Evolutionary conservation across 768 basidiomycete species (phyloP).

Genomic region (Mycena crocata): DNA sequence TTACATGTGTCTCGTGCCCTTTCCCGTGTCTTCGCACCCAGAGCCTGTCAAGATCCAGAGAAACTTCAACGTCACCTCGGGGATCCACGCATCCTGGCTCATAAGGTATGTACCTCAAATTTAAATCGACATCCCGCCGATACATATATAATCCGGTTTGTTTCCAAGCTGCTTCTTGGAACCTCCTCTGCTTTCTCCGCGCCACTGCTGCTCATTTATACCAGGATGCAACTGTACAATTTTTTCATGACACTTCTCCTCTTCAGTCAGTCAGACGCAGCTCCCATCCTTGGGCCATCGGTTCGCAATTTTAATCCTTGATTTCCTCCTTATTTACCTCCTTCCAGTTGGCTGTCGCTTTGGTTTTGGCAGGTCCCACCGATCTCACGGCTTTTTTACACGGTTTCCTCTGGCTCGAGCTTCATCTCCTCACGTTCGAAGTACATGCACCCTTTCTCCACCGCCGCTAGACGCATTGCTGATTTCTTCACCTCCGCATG

Average conservation of each 20-base stretch:
- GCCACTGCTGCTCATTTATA: too few relatives aligned
- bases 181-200: background rate
- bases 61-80: too few relatives aligned
- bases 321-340: background rate
- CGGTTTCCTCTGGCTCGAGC: constrained; percentile 35
- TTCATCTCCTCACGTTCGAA: constrained; percentile 34
- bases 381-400: constrained; percentile 28
- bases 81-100: too few relatives aligned
- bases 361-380: constrained; percentile 36
- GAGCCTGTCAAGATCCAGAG: too few relatives aligned
- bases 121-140: too few relatives aligned
- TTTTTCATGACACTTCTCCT: constrained; percentile 10
- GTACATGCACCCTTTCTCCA: constrained; percentile 7
- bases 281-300: constrained; percentile 17
- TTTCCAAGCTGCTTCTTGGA: too few relatives aligned
- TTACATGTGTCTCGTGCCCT: too few relatives aligned
- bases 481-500: background rate
- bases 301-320: constrained; percentile 2
- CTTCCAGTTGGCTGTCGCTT: constrained; percentile 30
- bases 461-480: background rate
- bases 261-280: constrained; percentile 23
- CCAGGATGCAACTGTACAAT: background rate
- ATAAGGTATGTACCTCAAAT: too few relatives aligned
- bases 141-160: too few relatives aligned
- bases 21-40: too few relatives aligned